Percentiles rank a stretch among this genome's conserved stretches.
Evolutionary conservation across 108 stramenopile species (phyloP).

Genomic region (Cylindrotheca closterium): DNA sequence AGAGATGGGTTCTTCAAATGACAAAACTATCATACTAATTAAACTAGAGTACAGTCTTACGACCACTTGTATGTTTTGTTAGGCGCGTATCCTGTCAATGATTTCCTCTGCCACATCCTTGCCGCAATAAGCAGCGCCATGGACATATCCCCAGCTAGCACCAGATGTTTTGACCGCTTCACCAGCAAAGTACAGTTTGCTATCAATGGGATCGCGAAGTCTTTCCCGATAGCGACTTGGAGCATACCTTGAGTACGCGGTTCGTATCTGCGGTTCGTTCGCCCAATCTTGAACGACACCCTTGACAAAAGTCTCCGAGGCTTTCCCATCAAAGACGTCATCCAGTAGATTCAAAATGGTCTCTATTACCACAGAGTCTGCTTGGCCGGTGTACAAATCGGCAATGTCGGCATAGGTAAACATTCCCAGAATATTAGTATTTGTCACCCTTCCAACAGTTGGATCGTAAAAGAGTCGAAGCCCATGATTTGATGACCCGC

Average conservation of each 20-base stretch:
- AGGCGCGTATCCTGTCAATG: too few species aligned
- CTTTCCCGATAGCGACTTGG: neutral
- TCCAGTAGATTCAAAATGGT: conserved; percentile 17
- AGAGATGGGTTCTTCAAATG: too few species aligned
- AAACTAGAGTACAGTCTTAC: too few species aligned
- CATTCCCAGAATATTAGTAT: neutral
- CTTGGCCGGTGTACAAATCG: neutral
- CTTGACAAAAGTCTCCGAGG: conserved; percentile 5
- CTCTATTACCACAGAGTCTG: conserved; percentile 17
- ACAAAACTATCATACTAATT: too few species aligned
- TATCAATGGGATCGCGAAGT: conserved; percentile 12
- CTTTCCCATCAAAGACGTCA: conserved; percentile 17
- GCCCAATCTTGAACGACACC: conserved; percentile 32
- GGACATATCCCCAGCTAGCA: conserved; percentile 9
- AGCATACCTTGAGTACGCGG: conserved; percentile 6
- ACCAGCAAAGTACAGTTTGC: conserved; percentile 18
- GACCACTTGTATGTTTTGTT: too few species aligned
- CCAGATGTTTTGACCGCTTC: conserved; percentile 2
- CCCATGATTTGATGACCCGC: too few species aligned
- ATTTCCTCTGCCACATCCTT: conserved; percentile 2
- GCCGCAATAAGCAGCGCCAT: conserved; percentile 28
- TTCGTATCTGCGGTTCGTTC: conserved; percentile 16
- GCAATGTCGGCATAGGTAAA: neutral
- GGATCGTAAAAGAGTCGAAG: neutral
- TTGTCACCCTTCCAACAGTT: neutral